Percentiles rank a stretch among this genome's conserved stretches.
phyloP scores from a whole-genome alignment of 1,284 basidiomycete species.

The Erythrobasidium hasegawianum region DNA sequence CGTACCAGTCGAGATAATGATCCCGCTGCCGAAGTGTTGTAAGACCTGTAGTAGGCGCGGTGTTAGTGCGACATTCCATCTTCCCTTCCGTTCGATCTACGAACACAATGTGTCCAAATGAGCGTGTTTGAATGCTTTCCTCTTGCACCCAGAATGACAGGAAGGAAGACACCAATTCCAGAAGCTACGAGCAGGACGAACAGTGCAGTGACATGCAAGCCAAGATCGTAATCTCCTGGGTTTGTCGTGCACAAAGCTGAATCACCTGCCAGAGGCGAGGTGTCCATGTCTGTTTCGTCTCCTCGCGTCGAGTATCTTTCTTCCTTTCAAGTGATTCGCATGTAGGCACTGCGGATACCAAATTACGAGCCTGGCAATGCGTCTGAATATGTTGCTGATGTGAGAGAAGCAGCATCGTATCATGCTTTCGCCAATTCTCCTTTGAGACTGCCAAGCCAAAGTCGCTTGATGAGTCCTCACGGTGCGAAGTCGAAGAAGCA shows the following conservation, averaged over 20 bases:
- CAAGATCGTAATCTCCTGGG: conserved; percentile 48
- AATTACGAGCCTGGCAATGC: too few species aligned
- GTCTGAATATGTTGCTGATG: too few species aligned
- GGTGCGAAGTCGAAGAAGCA: too few species aligned
- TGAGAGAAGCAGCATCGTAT: too few species aligned
- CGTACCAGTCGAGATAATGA: conserved; percentile 49
- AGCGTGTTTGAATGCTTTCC: not conserved
- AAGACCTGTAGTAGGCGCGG: not conserved
- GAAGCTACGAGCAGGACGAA: conserved; percentile 46
- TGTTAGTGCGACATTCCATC: conserved; percentile 21
- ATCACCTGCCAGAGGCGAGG: not conserved
- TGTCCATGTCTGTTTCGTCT: too few species aligned
- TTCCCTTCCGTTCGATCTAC: too few species aligned
- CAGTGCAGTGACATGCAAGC: conserved; percentile 52
- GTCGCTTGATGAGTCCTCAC: too few species aligned
- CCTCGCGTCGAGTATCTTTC: too few species aligned
- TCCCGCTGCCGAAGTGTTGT: conserved; percentile 47
- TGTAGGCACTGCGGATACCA: too few species aligned
- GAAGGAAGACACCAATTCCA: conserved; percentile 15
- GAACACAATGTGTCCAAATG: not conserved
- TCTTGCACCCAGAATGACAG: not conserved
- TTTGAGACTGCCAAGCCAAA: too few species aligned
- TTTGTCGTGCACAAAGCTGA: conserved; percentile 8
- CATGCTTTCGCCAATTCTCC: too few species aligned
- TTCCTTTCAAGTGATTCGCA: too few species aligned